Conservation (phyloP, 129 eudicot species). For the Erigeron canadensis region DNA sequence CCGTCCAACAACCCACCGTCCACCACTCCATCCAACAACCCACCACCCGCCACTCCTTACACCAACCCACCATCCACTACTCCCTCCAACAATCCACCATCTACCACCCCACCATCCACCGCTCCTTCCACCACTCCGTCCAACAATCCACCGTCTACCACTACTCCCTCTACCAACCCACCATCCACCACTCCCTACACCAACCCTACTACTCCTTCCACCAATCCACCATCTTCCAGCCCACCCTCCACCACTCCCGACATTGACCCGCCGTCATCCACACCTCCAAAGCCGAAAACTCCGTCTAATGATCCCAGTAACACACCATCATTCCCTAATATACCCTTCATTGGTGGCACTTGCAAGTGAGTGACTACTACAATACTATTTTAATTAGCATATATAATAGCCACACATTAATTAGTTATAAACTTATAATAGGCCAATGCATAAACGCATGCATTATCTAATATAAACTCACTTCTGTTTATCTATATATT, state of each 20-base stretch:
- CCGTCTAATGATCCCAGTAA: constrained; percentile 33
- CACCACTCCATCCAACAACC: constrained; percentile 1
- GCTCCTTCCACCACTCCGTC: too few relatives aligned
- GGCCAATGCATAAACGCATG: too few relatives aligned
- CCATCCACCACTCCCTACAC: too few relatives aligned
- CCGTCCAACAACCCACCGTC: constrained; percentile 6
- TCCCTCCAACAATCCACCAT: neutral
- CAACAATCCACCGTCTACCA: too few relatives aligned
- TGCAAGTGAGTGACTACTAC: constrained; percentile 54
- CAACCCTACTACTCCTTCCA: neutral
- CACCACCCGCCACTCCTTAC: constrained; percentile 15
- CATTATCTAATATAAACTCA: too few relatives aligned
- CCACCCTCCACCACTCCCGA: constrained; percentile 21
- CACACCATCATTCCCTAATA: constrained; percentile 51
- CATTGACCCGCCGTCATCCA: constrained; percentile 26
- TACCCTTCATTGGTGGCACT: constrained; percentile 56
- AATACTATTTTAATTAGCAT: too few relatives aligned
- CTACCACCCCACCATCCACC: too few relatives aligned
- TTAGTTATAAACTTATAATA: too few relatives aligned
- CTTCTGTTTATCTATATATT: too few relatives aligned
- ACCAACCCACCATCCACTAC: constrained; percentile 27
- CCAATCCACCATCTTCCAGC: neutral
- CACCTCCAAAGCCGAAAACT: neutral
- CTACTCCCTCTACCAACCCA: too few relatives aligned
- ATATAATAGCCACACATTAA: too few relatives aligned